Evolutionary conservation across 495 filamentous ascomycete species (phyloP).

Genomic region (Tuber microsphaerosporum): DNA sequence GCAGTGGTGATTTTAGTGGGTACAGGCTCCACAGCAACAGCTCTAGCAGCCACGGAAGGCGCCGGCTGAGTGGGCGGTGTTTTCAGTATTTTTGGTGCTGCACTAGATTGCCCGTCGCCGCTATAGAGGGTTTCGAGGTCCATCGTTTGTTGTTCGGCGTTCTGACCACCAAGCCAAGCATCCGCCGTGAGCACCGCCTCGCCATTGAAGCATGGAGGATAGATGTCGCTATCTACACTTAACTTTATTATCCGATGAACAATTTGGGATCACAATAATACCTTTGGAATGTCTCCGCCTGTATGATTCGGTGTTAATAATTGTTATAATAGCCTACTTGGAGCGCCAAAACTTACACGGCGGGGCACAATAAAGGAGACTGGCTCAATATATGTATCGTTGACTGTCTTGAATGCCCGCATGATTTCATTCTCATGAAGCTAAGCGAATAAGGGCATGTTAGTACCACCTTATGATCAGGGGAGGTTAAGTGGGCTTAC

Average conservation of each 20-base stretch:
- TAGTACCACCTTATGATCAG: neutral
- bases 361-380: constrained; percentile 96
- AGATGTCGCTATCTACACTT: constrained; percentile 61
- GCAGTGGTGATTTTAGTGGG: constrained; percentile 48
- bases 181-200: constrained; percentile 70
- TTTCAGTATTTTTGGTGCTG: constrained; percentile 13
- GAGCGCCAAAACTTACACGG: constrained; percentile 16
- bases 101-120: constrained; percentile 57
- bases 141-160: constrained; percentile 77
- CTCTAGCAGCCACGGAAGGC: constrained; percentile 51
- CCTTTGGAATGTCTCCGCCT: constrained; percentile 91
- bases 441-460: constrained; percentile 40
- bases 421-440: constrained; percentile 94
- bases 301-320: constrained; percentile 21
- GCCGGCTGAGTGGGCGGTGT: neutral
- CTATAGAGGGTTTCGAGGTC: constrained; percentile 79
- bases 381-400: constrained; percentile 87
- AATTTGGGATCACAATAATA: constrained; percentile 8
- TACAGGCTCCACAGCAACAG: constrained; percentile 60
- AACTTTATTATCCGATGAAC: constrained; percentile 8
- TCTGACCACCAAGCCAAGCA: constrained; percentile 83
- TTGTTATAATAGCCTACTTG: neutral
- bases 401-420: constrained; percentile 92
- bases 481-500: constrained; percentile 45
- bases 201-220: constrained; percentile 68